These are phyloP conservation scores for Arthrobotrys pseudoclavata DNA, from an alignment of 2,329 filamentous ascomycete genomes.

Conservation along the genomic window DNA sequence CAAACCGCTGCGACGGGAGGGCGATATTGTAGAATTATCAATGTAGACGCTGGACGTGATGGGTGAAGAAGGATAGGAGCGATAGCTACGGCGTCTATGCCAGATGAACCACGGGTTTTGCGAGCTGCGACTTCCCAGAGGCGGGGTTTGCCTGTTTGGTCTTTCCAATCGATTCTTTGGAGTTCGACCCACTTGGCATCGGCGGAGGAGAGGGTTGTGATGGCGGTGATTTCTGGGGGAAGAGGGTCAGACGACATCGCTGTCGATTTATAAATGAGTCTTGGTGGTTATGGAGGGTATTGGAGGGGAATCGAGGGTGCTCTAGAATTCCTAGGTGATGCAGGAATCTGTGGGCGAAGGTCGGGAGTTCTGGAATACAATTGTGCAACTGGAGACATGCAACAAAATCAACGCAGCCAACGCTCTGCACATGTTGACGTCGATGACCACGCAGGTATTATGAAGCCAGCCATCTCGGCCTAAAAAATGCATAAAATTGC, in stretches of 20 bases:
- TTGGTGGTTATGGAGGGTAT: not conserved
- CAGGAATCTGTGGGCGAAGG: not conserved
- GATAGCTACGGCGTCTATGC: slow-evolving; percentile 74
- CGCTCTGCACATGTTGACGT: no score
- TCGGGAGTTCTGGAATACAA: not conserved
- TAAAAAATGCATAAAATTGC: no score
- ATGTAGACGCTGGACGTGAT: slow-evolving; percentile 68
- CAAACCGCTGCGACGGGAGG: slow-evolving; percentile 73
- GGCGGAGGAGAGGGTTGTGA: slow-evolving; percentile 69
- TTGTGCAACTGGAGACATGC: not conserved
- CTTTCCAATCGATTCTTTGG: slow-evolving; percentile 70
- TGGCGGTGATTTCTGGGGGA: slow-evolving; percentile 68
- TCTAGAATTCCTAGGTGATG: not conserved
- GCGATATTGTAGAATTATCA: slow-evolving; percentile 74
- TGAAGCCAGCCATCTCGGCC: no score
- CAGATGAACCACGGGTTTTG: slow-evolving; percentile 71
- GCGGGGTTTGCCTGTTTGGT: slow-evolving; percentile 68
- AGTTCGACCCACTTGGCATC: slow-evolving; percentile 73
- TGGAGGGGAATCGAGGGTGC: not conserved
- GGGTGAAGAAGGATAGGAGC: slow-evolving; percentile 71
- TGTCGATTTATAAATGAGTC: slow-evolving; percentile 34
- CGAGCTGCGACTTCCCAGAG: slow-evolving; percentile 70
- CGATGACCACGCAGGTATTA: no score
- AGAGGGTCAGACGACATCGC: slow-evolving; percentile 67
- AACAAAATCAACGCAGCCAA: slow-evolving; percentile 11